These are phyloP conservation scores for Amphichorda felina DNA, from an alignment of 2,329 filamentous ascomycete genomes.

Conservation along the genomic window DNA sequence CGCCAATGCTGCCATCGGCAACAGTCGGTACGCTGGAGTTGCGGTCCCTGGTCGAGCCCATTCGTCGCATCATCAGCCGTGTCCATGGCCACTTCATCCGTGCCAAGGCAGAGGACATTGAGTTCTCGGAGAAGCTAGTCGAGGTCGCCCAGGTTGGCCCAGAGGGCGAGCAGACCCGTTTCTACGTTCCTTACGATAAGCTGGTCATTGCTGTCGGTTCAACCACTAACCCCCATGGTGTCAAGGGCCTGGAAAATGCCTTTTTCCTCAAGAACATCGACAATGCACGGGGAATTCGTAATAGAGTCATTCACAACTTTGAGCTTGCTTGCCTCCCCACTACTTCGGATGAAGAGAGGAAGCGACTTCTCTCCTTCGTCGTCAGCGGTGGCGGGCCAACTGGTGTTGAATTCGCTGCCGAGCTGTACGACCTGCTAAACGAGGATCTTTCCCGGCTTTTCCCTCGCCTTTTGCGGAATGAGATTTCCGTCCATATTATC, in stretches of 20 bases:
- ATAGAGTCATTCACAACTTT: constrained; percentile 78
- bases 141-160: constrained; percentile 68
- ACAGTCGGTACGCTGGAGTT: constrained; percentile 92
- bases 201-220: constrained; percentile 87
- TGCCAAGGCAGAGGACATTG: constrained; percentile 75
- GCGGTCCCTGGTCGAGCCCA: constrained; percentile 83
- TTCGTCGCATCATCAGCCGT: constrained; percentile 68
- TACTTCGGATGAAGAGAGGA: constrained; percentile 77
- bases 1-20: constrained; percentile 92
- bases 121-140: constrained; percentile 83
- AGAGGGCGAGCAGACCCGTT: constrained; percentile 61
- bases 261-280: constrained; percentile 93
- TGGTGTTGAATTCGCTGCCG: constrained; percentile 93
- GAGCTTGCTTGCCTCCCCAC: constrained; percentile 90
- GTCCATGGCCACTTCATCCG: constrained; percentile 84
- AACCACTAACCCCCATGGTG: constrained; percentile 86
- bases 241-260: constrained; percentile 87
- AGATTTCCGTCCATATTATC: constrained; percentile 95
- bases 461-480: constrained; percentile 82
- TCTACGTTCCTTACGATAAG: constrained; percentile 97
- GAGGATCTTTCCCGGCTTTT: constrained; percentile 81
- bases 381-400: constrained; percentile 90
- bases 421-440: constrained; percentile 91
- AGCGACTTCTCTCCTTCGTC: constrained; percentile 86
- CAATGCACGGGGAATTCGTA: constrained; percentile 82